These are phyloP conservation scores for Chaetomiaceae sp. DNA, from an alignment of 2,329 filamentous ascomycete species.

Conservation along the genomic window DNA sequence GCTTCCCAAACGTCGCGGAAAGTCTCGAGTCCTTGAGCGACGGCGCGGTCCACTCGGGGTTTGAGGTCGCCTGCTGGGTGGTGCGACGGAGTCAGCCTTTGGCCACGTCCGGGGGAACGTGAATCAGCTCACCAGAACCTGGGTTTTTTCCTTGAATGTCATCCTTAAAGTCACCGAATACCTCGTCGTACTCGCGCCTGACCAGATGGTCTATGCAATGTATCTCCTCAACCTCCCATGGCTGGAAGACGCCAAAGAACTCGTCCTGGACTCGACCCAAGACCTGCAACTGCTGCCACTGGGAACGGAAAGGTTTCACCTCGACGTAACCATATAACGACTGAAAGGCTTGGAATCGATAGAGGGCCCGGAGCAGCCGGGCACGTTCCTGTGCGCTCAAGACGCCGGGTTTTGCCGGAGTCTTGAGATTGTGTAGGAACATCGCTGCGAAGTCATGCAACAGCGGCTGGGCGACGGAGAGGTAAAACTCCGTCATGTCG, in stretches of 20 bases:
- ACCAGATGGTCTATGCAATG: background rate
- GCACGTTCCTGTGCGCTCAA: background rate
- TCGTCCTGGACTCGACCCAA: background rate
- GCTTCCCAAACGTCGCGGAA: background rate
- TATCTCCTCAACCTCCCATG: slow-evolving; percentile 8
- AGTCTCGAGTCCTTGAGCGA: background rate
- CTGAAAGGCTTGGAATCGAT: slow-evolving; percentile 22
- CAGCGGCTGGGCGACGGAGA: background rate
- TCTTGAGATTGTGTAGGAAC: background rate
- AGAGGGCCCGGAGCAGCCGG: slow-evolving; percentile 13
- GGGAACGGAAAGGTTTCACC: too few species aligned
- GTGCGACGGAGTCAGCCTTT: too few species aligned
- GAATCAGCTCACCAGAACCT: background rate
- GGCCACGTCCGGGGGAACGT: too few species aligned
- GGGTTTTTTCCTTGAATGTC: background rate
- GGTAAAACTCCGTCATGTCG: background rate
- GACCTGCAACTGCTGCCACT: too few species aligned
- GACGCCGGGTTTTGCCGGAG: background rate
- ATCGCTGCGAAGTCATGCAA: background rate
- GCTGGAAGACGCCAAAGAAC: background rate
- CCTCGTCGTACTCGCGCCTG: background rate
- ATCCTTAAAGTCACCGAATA: background rate
- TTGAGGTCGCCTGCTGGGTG: background rate
- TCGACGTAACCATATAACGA: too few species aligned
- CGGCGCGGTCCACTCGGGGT: background rate